Evolutionary conservation across 768 basidiomycete genomes (phyloP).

Genomic region (Termitomyces sp.): DNA sequence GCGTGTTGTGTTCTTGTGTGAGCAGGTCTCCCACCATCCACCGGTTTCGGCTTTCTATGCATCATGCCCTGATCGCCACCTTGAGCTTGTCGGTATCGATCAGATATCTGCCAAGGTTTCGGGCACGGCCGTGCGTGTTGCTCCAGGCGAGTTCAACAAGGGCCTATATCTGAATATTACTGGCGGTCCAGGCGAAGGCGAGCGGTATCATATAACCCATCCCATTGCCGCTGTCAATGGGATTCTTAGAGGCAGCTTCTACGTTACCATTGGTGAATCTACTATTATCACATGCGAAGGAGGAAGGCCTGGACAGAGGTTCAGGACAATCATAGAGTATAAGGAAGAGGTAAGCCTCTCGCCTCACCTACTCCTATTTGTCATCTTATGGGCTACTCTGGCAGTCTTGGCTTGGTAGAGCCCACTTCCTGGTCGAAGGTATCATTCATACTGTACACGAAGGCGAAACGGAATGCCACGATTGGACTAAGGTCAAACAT

Average conservation of each 20-base stretch:
- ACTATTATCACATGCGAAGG: constrained; percentile 80
- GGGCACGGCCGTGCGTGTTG: constrained; percentile 78
- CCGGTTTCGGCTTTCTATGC: constrained; percentile 88
- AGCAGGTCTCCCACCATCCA: constrained; percentile 96
- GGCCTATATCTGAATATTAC: constrained; percentile 82
- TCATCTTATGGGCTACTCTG: neutral
- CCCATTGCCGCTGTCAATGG: constrained; percentile 90
- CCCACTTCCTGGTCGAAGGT: constrained; percentile 83
- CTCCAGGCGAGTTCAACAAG: constrained; percentile 80
- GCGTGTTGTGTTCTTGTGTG: constrained; percentile 80
- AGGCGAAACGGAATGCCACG: constrained; percentile 54
- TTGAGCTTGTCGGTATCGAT: constrained; percentile 79
- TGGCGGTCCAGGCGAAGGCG: constrained; percentile 71
- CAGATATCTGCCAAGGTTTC: constrained; percentile 93
- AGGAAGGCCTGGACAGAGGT: constrained; percentile 52
- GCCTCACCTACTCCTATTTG: neutral
- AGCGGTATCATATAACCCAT: constrained; percentile 84
- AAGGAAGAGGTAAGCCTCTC: constrained; percentile 79
- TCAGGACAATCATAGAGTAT: constrained; percentile 86
- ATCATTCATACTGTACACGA: constrained; percentile 81
- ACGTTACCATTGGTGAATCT: constrained; percentile 79
- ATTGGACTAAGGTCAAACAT: constrained; percentile 86
- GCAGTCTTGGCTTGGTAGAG: constrained; percentile 85
- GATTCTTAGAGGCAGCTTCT: constrained; percentile 86
- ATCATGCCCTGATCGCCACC: constrained; percentile 62